Conservation (phyloP, 2,329 filamentous ascomycete genomes). For the Fusarium coffeatum region DNA sequence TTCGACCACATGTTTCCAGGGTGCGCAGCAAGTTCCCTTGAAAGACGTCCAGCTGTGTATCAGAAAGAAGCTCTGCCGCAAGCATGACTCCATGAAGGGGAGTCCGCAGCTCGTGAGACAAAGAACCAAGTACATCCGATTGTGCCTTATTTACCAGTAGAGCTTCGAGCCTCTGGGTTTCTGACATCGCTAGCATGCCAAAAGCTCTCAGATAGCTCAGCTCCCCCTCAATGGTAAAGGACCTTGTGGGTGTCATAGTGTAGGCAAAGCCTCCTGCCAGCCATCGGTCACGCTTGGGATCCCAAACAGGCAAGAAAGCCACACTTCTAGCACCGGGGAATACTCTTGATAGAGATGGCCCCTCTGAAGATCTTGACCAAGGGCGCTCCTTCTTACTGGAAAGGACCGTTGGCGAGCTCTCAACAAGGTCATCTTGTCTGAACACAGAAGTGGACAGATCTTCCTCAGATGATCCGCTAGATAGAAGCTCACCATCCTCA, state of each 20-base stretch:
- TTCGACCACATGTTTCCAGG: conserved; percentile 63
- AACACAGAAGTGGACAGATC: conserved; percentile 18
- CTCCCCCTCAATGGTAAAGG: conserved; percentile 60
- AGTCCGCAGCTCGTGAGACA: conserved; percentile 71
- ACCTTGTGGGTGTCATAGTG: conserved; percentile 56
- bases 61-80: conserved; percentile 63
- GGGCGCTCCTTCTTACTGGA: neutral
- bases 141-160: conserved; percentile 60
- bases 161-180: conserved; percentile 60
- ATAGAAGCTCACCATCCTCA: conserved; percentile 51
- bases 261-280: conserved; percentile 63
- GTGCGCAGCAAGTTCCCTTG: conserved; percentile 62
- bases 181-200: conserved; percentile 66
- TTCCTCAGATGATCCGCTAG: conserved; percentile 50
- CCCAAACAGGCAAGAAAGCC: conserved; percentile 62
- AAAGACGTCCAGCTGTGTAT: conserved; percentile 60
- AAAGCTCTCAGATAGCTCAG: conserved; percentile 64
- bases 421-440: neutral
- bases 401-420: neutral
- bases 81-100: conserved; percentile 71
- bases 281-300: conserved; percentile 58
- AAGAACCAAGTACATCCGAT: conserved; percentile 68
- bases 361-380: conserved; percentile 19
- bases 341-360: conserved; percentile 44
- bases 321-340: conserved; percentile 60